phyloP scores from a whole-genome alignment of 495 filamentous ascomycete genomes.

The Penicillium goetzii region DNA sequence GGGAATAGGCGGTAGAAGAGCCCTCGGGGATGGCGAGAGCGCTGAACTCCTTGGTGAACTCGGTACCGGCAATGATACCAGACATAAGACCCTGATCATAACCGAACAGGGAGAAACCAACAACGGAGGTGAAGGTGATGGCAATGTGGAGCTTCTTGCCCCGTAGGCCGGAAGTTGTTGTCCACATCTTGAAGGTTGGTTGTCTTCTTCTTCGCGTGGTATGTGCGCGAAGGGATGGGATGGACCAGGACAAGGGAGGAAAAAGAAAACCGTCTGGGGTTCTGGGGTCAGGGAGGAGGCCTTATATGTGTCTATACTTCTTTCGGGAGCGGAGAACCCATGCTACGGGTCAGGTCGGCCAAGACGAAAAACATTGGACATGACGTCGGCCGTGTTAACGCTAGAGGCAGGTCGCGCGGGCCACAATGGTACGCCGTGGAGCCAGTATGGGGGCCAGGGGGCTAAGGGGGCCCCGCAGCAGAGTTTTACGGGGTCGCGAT shows the following conservation, averaged over 20 bases:
- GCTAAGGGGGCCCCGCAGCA: slow-evolving; percentile 12
- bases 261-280: slow-evolving; percentile 1
- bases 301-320: slow-evolving; percentile 16
- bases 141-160: slow-evolving; percentile 40
- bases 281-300: slow-evolving; percentile 12
- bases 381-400: slow-evolving; percentile 23
- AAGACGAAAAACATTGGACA: slow-evolving; percentile 20
- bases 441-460: slow-evolving; percentile 8
- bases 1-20: slow-evolving; percentile 12
- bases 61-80: slow-evolving; percentile 71
- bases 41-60: slow-evolving; percentile 69
- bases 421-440: slow-evolving; percentile 7
- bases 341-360: slow-evolving; percentile 9
- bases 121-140: slow-evolving; percentile 49
- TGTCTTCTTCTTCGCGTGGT: not conserved
- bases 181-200: slow-evolving; percentile 42
- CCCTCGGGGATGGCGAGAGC: slow-evolving; percentile 44
- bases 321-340: slow-evolving; percentile 8
- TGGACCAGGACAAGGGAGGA: slow-evolving; percentile 11
- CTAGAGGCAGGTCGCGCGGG: slow-evolving; percentile 27
- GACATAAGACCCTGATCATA: slow-evolving; percentile 77
- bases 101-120: slow-evolving; percentile 75
- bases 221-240: slow-evolving; percentile 10
- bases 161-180: slow-evolving; percentile 40
- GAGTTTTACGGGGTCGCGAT: slow-evolving; percentile 12